Evolutionary conservation across 2,329 filamentous ascomycete species (phyloP).

Genomic region (Elsinoe australis): DNA sequence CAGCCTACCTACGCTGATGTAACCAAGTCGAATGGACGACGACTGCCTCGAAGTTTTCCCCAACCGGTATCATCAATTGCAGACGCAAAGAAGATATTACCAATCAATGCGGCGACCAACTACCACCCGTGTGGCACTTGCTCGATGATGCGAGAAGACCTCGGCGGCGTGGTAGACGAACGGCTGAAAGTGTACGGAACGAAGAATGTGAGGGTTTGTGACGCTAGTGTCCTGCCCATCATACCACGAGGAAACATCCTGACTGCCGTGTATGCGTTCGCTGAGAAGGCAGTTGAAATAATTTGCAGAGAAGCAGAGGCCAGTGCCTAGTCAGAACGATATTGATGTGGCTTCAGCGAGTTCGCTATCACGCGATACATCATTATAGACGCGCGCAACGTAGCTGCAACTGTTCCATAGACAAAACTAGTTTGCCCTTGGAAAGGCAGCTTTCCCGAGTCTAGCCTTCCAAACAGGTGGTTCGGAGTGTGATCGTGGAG

Average conservation of each 20-base stretch:
- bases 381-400: no score
- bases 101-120: constrained; percentile 21
- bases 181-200: constrained; percentile 23
- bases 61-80: constrained; percentile 19
- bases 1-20: constrained; percentile 33
- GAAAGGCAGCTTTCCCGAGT: no score
- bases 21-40: constrained; percentile 21
- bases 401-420: no score
- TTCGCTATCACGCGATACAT: no score
- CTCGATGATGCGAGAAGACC: constrained; percentile 26
- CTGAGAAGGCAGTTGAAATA: constrained; percentile 23
- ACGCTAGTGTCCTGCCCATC: constrained; percentile 24
- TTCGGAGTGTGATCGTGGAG: no score
- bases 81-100: constrained; percentile 21
- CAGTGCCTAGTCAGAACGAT: no score
- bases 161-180: constrained; percentile 24
- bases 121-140: constrained; percentile 30
- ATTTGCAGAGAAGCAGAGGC: constrained; percentile 15
- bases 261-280: constrained; percentile 21
- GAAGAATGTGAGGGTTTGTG: constrained; percentile 21
- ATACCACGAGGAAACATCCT: constrained; percentile 28
- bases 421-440: no score
- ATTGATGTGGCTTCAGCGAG: no score
- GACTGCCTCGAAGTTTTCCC: constrained; percentile 18
- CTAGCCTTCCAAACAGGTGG: no score